These are phyloP conservation scores for Lactifluus volemus DNA, from an alignment of 768 basidiomycete genomes.

Conservation along the genomic window DNA sequence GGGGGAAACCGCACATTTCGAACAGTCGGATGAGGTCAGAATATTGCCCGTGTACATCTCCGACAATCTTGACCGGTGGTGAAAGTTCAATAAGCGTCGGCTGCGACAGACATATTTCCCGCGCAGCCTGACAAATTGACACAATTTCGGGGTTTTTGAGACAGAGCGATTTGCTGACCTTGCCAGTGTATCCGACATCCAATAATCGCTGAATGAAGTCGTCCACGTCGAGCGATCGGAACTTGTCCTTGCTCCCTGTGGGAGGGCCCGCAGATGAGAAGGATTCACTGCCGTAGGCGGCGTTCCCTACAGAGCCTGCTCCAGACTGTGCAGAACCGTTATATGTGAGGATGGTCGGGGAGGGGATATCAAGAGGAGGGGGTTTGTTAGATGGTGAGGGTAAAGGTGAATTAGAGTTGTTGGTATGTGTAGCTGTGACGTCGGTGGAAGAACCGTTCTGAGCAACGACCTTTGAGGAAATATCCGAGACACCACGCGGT, in stretches of 20 bases:
- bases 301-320: conserved; percentile 41
- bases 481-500: conserved; percentile 23
- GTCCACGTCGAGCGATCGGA: conserved; percentile 81
- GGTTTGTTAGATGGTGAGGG: conserved; percentile 32
- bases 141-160: conserved; percentile 96
- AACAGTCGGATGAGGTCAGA: conserved; percentile 97
- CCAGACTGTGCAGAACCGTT: conserved; percentile 33
- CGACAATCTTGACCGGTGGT: conserved; percentile 98
- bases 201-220: conserved; percentile 96
- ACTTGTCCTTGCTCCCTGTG: conserved; percentile 43
- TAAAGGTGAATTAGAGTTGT: conserved; percentile 21
- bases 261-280: conserved; percentile 27
- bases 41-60: conserved; percentile 98
- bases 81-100: conserved; percentile 96
- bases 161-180: conserved; percentile 92
- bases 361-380: conserved; percentile 66
- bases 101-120: conserved; percentile 93
- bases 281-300: conserved; percentile 32
- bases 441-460: conserved; percentile 29
- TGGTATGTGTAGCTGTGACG: conserved; percentile 30
- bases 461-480: conserved; percentile 6
- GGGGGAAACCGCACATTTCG: conserved; percentile 99
- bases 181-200: conserved; percentile 96
- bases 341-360: conserved; percentile 76
- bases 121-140: conserved; percentile 87